These are phyloP conservation scores for Tripidium arundinaceum DNA, from an alignment of 202 grass and related monocot genomes.

Conservation along the genomic window DNA sequence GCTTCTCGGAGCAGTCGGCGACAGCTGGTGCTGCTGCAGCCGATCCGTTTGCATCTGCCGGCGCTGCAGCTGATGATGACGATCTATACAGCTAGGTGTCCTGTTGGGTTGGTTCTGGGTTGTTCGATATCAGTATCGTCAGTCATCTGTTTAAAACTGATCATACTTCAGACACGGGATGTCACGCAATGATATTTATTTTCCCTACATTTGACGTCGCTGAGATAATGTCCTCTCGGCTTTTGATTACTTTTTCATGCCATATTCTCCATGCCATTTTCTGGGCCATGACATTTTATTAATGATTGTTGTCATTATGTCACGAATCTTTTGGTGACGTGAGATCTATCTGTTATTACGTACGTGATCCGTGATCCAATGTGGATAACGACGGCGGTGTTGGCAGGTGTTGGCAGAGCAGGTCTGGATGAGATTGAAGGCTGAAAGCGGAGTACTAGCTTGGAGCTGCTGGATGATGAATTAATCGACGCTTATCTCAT, in stretches of 20 bases:
- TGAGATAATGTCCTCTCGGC: background rate
- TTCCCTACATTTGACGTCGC: constrained; percentile 28
- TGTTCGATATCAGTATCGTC: constrained; percentile 7
- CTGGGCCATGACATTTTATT: background rate
- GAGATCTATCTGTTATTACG: too few relatives aligned
- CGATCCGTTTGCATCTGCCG: constrained; percentile 53
- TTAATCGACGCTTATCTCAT: too few relatives aligned
- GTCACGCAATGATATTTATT: constrained; percentile 32
- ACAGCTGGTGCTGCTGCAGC: constrained; percentile 21
- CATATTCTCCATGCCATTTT: background rate
- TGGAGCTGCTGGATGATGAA: too few relatives aligned
- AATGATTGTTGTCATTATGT: background rate
- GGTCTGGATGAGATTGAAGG: too few relatives aligned
- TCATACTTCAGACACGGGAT: constrained; percentile 25
- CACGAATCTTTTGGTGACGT: too few relatives aligned
- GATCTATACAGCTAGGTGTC: constrained; percentile 75
- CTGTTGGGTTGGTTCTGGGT: background rate
- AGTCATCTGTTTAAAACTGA: constrained; percentile 25
- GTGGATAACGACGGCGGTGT: too few relatives aligned
- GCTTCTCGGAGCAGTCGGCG: constrained; percentile 55
- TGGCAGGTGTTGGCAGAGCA: too few relatives aligned
- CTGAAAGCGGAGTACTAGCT: too few relatives aligned
- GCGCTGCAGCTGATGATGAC: constrained; percentile 52
- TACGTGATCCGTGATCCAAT: too few relatives aligned
- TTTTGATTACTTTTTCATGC: background rate